Percentiles rank a stretch among this genome's conserved stretches.
These are phyloP conservation scores for Ceratocystis ficicola DNA, from an alignment of 2,329 filamentous ascomycete species.

Conservation along the genomic window DNA sequence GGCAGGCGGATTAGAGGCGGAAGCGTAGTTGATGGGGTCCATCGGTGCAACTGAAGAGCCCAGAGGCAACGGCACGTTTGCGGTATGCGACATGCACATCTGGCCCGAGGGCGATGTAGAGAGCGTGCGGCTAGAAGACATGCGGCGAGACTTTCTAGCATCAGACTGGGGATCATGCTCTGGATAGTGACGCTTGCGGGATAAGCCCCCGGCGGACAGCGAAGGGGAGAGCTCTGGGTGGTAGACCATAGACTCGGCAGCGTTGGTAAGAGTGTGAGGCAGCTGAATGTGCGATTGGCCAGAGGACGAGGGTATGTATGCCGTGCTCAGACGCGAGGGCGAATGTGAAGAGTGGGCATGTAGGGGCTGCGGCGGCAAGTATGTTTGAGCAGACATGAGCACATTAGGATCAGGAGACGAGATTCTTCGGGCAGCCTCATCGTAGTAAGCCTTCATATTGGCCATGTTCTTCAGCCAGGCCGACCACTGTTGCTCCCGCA, in stretches of 20 bases:
- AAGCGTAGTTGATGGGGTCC: background rate
- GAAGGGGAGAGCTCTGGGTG: conserved; percentile 18
- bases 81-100: background rate
- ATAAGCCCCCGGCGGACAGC: conserved; percentile 6
- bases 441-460: conserved; percentile 70
- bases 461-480: conserved; percentile 74
- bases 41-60: background rate
- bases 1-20: background rate
- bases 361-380: background rate
- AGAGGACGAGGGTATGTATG: conserved; percentile 7
- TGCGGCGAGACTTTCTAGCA: conserved; percentile 15
- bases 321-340: conserved; percentile 16
- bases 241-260: conserved; percentile 3
- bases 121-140: background rate
- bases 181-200: conserved; percentile 24
- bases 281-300: background rate
- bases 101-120: background rate
- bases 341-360: conserved; percentile 18
- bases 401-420: conserved; percentile 25
- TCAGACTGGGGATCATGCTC: conserved; percentile 18
- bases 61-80: background rate
- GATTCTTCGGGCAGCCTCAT: conserved; percentile 47
- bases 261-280: background rate
- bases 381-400: conserved; percentile 4
- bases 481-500: conserved; percentile 75